Evolutionary conservation across 1,284 basidiomycete species (phyloP).

Genomic region (Irpex lacteus): DNA sequence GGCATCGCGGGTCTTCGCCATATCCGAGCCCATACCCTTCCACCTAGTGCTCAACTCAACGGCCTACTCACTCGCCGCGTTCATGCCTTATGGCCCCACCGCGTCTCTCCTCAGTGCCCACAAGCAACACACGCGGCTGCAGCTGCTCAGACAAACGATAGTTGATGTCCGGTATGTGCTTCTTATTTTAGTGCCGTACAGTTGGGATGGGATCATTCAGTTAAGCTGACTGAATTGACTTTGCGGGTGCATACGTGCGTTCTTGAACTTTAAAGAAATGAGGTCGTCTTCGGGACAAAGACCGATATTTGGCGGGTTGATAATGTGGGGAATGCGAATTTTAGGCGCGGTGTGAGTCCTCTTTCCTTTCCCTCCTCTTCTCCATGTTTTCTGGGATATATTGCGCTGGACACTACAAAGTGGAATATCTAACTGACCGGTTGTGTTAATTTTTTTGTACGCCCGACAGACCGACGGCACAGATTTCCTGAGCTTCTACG

Average conservation of each 20-base stretch:
- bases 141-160: conserved; percentile 61
- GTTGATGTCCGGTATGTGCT: conserved; percentile 60
- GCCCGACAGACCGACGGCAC: conserved; percentile 52
- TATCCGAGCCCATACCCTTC: conserved; percentile 61
- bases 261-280: conserved; percentile 18
- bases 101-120: conserved; percentile 32
- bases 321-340: conserved; percentile 59
- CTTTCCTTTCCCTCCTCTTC: neutral
- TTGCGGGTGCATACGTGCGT: no score
- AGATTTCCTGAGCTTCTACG: conserved; percentile 58
- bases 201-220: neutral
- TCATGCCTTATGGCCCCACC: conserved; percentile 55
- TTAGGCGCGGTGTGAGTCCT: conserved; percentile 49
- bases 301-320: conserved; percentile 70
- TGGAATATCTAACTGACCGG: no score
- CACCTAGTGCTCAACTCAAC: conserved; percentile 57
- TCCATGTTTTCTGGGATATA: neutral
- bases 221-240: neutral
- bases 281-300: conserved; percentile 40
- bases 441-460: neutral
- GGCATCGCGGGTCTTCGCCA: conserved; percentile 53
- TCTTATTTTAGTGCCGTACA: neutral
- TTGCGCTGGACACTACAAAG: neutral
- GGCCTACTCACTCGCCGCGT: conserved; percentile 52
- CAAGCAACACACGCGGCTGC: conserved; percentile 50